Percentiles rank a stretch among this genome's conserved stretches.
Conservation (phyloP, 192 early-diverging fungal species). For the Podochytrium sp. region DNA sequence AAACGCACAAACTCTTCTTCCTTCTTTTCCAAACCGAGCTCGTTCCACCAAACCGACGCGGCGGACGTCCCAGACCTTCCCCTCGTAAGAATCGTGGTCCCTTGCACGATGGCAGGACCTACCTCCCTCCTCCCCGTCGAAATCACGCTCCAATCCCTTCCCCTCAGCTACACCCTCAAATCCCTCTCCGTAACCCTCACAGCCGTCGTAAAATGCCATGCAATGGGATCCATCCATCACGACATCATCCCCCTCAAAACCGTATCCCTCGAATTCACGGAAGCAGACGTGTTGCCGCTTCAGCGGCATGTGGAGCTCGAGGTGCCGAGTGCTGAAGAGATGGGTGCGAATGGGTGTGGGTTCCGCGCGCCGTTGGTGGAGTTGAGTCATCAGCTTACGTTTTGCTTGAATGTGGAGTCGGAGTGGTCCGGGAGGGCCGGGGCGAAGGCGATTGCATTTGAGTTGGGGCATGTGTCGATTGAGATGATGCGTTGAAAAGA, state of each 20-base stretch:
- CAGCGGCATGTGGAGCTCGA: not conserved
- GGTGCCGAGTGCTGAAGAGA: not conserved
- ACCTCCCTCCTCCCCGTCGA: not conserved
- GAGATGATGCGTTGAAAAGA: no score
- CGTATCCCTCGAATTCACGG: not conserved
- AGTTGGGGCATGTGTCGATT: no score
- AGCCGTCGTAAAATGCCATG: not conserved
- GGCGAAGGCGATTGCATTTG: no score
- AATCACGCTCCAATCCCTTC: not conserved
- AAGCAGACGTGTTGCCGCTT: not conserved
- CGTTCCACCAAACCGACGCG: no score
- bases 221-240: not conserved
- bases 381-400: conserved; percentile 10
- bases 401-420: not conserved
- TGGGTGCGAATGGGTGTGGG: not conserved
- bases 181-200: not conserved
- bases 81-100: conserved; percentile 5
- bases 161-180: not conserved
- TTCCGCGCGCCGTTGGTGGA: not conserved
- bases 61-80: not conserved
- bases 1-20: not conserved
- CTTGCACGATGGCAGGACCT: conserved; percentile 20
- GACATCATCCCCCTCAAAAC: not conserved
- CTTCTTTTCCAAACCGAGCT: not conserved
- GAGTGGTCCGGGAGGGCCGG: no score